A percentile compares a stretch with the other conserved stretches of the same genome.
Evolutionary conservation across 257 asterid species (phyloP).

Genomic region (Gentiana macrophylla): DNA sequence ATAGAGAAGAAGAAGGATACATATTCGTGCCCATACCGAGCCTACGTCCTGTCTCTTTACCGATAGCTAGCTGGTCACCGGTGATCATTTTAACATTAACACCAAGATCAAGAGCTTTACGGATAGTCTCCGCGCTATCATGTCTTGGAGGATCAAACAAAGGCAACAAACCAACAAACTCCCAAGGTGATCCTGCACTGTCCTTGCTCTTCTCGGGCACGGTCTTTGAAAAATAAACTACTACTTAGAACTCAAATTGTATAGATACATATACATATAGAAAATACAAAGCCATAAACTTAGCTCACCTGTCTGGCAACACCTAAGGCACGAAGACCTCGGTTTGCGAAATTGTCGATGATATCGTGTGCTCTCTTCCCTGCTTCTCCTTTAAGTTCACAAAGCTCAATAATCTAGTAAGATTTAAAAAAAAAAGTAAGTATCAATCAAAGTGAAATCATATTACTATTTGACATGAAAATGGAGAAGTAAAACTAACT

Average conservation of each 20-base stretch:
- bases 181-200: slow-evolving; percentile 64
- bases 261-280: background rate
- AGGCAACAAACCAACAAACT: slow-evolving; percentile 73
- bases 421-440: no score
- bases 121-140: slow-evolving; percentile 84
- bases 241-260: background rate
- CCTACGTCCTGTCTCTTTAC: slow-evolving; percentile 84
- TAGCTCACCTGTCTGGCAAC: slow-evolving; percentile 54
- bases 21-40: slow-evolving; percentile 94
- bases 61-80: slow-evolving; percentile 88
- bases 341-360: slow-evolving; percentile 65
- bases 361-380: slow-evolving; percentile 49
- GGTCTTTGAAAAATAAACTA: slow-evolving; percentile 21
- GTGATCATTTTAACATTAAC: slow-evolving; percentile 92
- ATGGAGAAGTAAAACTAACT: slow-evolving; percentile 18
- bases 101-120: slow-evolving; percentile 76
- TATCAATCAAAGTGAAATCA: background rate
- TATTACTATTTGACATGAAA: background rate
- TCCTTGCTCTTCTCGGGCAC: slow-evolving; percentile 60
- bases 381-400: slow-evolving; percentile 45
- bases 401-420: slow-evolving; percentile 65
- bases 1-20: slow-evolving; percentile 89
- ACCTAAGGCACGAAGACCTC: slow-evolving; percentile 85
- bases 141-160: slow-evolving; percentile 93
- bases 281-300: background rate